A percentile compares a stretch with the other conserved stretches of the same genome.
These are phyloP conservation scores for Thelonectria discophora DNA, from an alignment of 2,329 filamentous ascomycete genomes.

Conservation along the genomic window DNA sequence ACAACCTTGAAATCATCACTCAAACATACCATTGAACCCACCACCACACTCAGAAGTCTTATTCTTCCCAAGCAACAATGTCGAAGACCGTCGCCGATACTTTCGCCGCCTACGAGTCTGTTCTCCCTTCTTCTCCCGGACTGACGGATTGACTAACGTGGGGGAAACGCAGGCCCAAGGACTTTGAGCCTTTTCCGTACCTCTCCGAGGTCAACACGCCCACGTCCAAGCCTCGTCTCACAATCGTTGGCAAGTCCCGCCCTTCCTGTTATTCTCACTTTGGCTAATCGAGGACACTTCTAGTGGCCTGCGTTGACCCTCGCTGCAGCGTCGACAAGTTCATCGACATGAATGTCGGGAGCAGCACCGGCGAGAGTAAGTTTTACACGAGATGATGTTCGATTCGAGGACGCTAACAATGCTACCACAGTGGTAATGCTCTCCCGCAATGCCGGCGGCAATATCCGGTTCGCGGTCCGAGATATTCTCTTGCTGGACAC, in stretches of 20 bases:
- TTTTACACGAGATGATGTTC: neutral
- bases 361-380: constrained; percentile 5
- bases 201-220: constrained; percentile 2
- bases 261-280: neutral
- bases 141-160: constrained; percentile 1
- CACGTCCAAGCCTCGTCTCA: constrained; percentile 5
- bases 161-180: neutral
- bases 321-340: constrained; percentile 6
- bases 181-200: constrained; percentile 2
- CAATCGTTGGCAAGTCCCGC: constrained; percentile 1
- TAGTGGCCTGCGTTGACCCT: constrained; percentile 7
- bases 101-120: constrained; percentile 2
- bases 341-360: constrained; percentile 4
- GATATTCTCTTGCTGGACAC: constrained; percentile 7
- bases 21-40: too few species aligned
- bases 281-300: neutral
- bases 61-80: constrained; percentile 37
- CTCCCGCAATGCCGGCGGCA: constrained; percentile 4
- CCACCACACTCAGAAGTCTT: too few species aligned
- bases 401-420: constrained; percentile 1
- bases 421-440: constrained; percentile 5
- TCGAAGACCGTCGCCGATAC: constrained; percentile 6
- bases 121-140: neutral
- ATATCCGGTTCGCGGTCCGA: constrained; percentile 3
- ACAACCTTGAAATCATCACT: too few species aligned